A percentile compares a stretch with the other conserved stretches of the same genome.
These are phyloP conservation scores for Ceriops tagal DNA, from an alignment of 345 rosid genomes.

Conservation along the genomic window DNA sequence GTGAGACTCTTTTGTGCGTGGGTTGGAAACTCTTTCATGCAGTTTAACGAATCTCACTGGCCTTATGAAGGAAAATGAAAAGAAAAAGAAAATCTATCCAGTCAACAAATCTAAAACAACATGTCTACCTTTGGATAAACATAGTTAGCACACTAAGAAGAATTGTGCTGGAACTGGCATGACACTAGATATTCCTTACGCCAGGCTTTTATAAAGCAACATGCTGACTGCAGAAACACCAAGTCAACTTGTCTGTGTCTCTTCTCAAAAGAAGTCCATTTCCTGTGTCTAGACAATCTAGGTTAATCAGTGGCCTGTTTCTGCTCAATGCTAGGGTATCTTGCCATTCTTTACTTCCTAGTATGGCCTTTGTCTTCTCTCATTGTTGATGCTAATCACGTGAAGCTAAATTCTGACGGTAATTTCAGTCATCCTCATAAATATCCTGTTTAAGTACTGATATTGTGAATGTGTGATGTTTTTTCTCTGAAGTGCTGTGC, in stretches of 20 bases:
- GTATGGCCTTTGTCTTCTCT: not conserved
- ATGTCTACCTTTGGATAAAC: not conserved
- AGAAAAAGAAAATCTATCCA: not conserved
- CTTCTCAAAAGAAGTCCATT: no score
- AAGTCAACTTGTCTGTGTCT: not conserved
- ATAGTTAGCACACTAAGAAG: no score
- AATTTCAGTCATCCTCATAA: not conserved
- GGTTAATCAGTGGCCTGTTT: not conserved
- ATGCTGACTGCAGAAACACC: no score
- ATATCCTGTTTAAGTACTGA: not conserved
- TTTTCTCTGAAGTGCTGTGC: conserved; percentile 15
- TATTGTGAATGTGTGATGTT: conserved; percentile 5
- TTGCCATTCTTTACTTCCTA: no score
- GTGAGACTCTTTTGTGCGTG: no score
- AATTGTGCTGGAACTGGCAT: not conserved
- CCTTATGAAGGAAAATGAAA: no score
- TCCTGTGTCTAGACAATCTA: conserved; percentile 6
- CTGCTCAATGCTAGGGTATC: no score
- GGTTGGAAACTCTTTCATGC: no score
- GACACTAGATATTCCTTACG: not conserved
- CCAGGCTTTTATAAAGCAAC: not conserved
- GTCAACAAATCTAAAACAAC: not conserved
- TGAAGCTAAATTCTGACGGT: not conserved
- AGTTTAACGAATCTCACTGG: no score
- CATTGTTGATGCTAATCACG: not conserved